These are phyloP conservation scores for Fusarium xyrophilum DNA, from an alignment of 2,329 filamentous ascomycete genomes.

Conservation along the genomic window DNA sequence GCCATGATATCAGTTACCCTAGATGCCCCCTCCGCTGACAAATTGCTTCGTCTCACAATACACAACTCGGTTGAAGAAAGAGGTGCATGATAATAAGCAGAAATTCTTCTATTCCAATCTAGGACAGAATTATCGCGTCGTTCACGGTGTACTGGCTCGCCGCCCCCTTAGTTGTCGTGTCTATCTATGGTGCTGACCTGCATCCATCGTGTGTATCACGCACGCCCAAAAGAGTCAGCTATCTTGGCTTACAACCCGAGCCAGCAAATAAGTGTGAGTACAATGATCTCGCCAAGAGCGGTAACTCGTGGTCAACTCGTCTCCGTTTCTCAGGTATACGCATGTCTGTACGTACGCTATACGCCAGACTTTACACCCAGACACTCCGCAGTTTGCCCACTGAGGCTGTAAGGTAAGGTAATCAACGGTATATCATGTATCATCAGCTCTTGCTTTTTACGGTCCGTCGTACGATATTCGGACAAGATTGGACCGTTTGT, in stretches of 20 bases:
- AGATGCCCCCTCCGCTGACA: neutral
- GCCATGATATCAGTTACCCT: neutral
- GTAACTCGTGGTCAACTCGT: neutral
- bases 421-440: neutral
- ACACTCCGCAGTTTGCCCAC: neutral
- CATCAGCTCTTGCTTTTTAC: neutral
- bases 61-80: neutral
- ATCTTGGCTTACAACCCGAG: neutral
- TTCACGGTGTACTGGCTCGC: neutral
- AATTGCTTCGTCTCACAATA: neutral
- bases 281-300: neutral
- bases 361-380: neutral
- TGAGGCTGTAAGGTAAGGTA: neutral
- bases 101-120: neutral
- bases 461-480: constrained; percentile 10
- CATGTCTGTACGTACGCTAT: neutral
- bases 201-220: neutral
- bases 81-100: neutral
- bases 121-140: neutral
- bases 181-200: neutral
- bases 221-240: neutral
- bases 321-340: neutral
- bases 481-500: neutral
- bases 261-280: neutral
- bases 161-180: neutral